phyloP scores from a whole-genome alignment of 2,329 filamentous ascomycete genomes.

The Phaeoacremonium minimum region DNA sequence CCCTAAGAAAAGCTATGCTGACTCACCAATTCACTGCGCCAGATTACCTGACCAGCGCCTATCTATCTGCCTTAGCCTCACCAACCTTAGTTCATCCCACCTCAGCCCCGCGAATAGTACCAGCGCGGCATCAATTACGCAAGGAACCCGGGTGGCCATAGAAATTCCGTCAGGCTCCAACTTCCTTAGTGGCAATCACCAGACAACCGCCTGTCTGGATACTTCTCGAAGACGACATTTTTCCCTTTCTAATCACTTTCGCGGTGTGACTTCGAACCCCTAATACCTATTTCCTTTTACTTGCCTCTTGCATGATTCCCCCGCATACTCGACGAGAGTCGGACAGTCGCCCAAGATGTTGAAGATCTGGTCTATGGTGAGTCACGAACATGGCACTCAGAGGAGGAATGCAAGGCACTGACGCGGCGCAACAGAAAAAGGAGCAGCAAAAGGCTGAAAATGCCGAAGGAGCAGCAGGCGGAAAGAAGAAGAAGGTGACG shows the following conservation, averaged over 20 bases:
- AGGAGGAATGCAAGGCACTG: too few relatives aligned
- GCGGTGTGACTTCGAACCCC: too few relatives aligned
- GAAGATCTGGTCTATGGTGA: slow-evolving; percentile 99
- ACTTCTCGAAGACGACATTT: neutral
- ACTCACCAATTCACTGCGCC: too few relatives aligned
- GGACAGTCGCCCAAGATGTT: slow-evolving; percentile 63
- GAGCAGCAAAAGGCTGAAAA: slow-evolving; percentile 94
- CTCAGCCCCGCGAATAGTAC: too few relatives aligned
- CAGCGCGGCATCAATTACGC: too few relatives aligned
- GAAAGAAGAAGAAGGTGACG: slow-evolving; percentile 98
- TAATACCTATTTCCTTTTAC: too few relatives aligned
- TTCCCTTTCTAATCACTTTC: neutral
- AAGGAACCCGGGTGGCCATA: too few relatives aligned
- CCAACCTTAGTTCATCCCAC: too few relatives aligned
- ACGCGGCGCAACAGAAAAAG: slow-evolving; percentile 65
- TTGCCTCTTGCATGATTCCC: neutral
- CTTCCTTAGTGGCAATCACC: neutral
- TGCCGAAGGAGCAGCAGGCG: slow-evolving; percentile 64
- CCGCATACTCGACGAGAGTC: neutral
- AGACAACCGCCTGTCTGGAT: neutral
- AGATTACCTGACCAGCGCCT: too few relatives aligned
- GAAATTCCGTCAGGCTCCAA: neutral
- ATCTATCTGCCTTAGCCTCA: too few relatives aligned
- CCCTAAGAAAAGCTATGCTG: too few relatives aligned
- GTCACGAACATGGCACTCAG: slow-evolving; percentile 23